phyloP scores from a whole-genome alignment of 805 yeast genomes.

The Ogataea populi-albae region DNA sequence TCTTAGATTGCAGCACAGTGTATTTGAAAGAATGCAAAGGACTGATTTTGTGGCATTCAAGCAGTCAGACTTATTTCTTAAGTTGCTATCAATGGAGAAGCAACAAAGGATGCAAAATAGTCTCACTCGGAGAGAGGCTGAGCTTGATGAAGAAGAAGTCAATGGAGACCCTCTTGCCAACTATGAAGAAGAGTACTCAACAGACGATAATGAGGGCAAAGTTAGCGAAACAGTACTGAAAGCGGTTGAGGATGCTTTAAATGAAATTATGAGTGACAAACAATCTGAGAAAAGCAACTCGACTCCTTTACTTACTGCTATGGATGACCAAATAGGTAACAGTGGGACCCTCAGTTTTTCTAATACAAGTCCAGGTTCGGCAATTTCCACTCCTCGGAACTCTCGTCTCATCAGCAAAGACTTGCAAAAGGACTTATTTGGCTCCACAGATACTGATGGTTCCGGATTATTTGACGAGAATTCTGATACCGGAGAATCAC shows the following conservation, averaged over 20 bases:
- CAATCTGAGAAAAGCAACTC: slow-evolving; percentile 1
- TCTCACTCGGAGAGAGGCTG: slow-evolving; percentile 1
- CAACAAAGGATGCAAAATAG: slow-evolving; percentile 5
- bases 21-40: slow-evolving; percentile 48
- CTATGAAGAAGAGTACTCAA: slow-evolving; percentile 30
- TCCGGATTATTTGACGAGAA: slow-evolving; percentile 22
- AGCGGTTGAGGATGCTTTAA: slow-evolving; percentile 68
- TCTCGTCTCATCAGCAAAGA: slow-evolving; percentile 30
- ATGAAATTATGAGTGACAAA: slow-evolving; percentile 47
- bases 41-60: slow-evolving; percentile 60
- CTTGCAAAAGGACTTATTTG: slow-evolving; percentile 33
- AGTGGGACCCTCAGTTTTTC: too few species aligned
- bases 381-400: slow-evolving; percentile 17
- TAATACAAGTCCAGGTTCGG: slow-evolving; percentile 9
- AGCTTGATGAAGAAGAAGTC: slow-evolving; percentile 22
- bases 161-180: slow-evolving; percentile 33
- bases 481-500: slow-evolving; percentile 23
- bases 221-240: slow-evolving; percentile 47
- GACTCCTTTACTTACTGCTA: neutral
- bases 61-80: slow-evolving; percentile 52
- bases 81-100: slow-evolving; percentile 45
- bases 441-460: slow-evolving; percentile 16
- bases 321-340: too few species aligned
- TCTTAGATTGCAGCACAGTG: slow-evolving; percentile 54
- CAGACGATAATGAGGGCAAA: slow-evolving; percentile 32